A percentile compares a stretch with the other conserved stretches of the same genome.
Evolutionary conservation across 2,329 filamentous ascomycete genomes (phyloP).

Genomic region (Emergomyces orientalis): DNA sequence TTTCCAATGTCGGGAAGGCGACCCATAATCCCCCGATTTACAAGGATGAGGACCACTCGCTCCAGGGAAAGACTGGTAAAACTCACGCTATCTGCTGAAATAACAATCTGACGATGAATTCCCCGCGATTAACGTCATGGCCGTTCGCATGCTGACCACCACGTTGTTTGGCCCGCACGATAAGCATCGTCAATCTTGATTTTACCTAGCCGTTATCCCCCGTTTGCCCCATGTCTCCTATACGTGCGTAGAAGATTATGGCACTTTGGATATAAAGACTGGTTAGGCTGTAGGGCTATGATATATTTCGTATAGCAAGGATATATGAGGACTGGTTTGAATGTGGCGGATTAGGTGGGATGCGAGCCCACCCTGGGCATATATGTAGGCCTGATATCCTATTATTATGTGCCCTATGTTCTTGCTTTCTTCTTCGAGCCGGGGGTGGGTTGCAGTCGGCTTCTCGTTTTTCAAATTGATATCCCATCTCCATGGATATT

Average conservation of each 20-base stretch:
- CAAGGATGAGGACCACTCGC: conserved; percentile 68
- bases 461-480: not conserved
- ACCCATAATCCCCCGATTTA: conserved; percentile 45
- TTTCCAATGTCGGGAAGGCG: conserved; percentile 45
- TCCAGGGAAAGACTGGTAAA: conserved; percentile 86
- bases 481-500: not conserved
- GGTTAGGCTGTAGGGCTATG: not conserved
- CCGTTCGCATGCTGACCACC: not conserved
- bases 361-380: not conserved
- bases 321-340: not conserved
- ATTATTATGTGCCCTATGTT: not conserved
- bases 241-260: not conserved
- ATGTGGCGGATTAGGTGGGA: not conserved
- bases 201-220: not conserved
- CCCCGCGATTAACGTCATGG: not conserved
- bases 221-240: not conserved
- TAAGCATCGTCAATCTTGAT: not conserved
- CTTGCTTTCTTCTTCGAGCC: not conserved
- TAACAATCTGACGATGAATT: not conserved
- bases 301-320: not conserved
- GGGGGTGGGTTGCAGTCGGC: not conserved
- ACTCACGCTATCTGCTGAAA: conserved; percentile 72
- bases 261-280: not conserved
- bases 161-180: no score
- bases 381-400: not conserved